Percentiles rank a stretch among this genome's conserved stretches.
phyloP scores from a whole-genome alignment of 352 stramenopile species.

The Aphanomyces cochlioides region DNA sequence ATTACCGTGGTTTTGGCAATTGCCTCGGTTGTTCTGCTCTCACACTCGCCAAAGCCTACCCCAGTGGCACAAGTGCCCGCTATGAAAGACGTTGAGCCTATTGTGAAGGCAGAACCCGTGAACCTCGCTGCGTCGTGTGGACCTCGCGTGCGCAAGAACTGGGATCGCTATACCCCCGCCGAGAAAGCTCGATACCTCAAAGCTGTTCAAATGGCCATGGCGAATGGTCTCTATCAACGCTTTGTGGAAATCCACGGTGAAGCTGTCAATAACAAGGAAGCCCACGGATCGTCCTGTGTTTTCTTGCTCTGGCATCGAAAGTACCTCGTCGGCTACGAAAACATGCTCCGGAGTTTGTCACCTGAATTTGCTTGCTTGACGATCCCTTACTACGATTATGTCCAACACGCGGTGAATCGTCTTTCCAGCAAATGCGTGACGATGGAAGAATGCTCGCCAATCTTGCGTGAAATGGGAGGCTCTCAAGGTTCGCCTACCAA shows the following conservation, averaged over 20 bases:
- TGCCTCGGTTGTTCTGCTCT: not conserved
- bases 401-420: conserved; percentile 2
- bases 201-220: conserved; percentile 47
- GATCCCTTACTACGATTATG: conserved; percentile 20
- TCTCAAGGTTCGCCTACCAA: not conserved
- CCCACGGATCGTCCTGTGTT: conserved; percentile 35
- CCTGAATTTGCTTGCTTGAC: conserved; percentile 19
- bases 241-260: conserved; percentile 64
- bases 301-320: conserved; percentile 26
- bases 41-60: too few species aligned
- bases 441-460: conserved; percentile 41
- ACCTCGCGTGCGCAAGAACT: conserved; percentile 45
- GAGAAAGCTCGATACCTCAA: conserved; percentile 52
- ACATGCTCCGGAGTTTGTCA: conserved; percentile 14
- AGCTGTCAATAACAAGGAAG: conserved; percentile 47
- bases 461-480: conserved; percentile 42
- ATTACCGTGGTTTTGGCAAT: not conserved
- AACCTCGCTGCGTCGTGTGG: not conserved
- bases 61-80: too few species aligned
- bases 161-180: conserved; percentile 38
- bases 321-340: conserved; percentile 26
- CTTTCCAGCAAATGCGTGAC: conserved; percentile 33
- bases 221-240: conserved; percentile 51
- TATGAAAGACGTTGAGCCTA: too few species aligned
- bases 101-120: too few species aligned